phyloP scores from a whole-genome alignment of 1,284 basidiomycete species.

The Sphagnurus paluster region DNA sequence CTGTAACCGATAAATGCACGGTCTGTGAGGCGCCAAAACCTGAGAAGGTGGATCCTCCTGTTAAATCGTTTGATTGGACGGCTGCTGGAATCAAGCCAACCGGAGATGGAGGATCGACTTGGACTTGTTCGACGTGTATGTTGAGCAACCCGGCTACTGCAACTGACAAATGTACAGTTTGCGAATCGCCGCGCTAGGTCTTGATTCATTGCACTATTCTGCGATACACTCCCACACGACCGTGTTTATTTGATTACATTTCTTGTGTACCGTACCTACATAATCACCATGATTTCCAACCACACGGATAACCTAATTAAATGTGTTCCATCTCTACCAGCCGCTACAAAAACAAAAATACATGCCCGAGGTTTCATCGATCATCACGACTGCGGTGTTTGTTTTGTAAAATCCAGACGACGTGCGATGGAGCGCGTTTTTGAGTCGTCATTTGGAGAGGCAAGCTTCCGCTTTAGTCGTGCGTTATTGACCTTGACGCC shows the following conservation, averaged over 20 bases:
- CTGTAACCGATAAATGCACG: slow-evolving; percentile 43
- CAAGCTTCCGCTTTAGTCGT: slow-evolving; percentile 46
- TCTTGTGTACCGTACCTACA: background rate
- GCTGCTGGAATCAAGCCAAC: slow-evolving; percentile 31
- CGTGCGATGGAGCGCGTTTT: slow-evolving; percentile 47
- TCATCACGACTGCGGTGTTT: slow-evolving; percentile 30
- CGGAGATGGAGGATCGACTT: slow-evolving; percentile 26
- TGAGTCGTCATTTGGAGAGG: slow-evolving; percentile 40
- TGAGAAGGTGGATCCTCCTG: slow-evolving; percentile 6
- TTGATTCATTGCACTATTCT: background rate
- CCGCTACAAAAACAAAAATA: background rate
- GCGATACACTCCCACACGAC: background rate
- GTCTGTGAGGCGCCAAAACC: slow-evolving; percentile 42
- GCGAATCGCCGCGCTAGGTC: slow-evolving; percentile 38
- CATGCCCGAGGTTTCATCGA: background rate
- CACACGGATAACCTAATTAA: background rate
- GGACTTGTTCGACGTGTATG: slow-evolving; percentile 46
- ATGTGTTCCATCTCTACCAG: no score
- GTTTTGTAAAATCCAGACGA: slow-evolving; percentile 48
- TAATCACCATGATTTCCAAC: background rate
- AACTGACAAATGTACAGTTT: slow-evolving; percentile 50
- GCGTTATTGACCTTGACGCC: slow-evolving; percentile 40
- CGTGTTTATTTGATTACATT: background rate
- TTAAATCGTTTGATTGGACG: slow-evolving; percentile 49
- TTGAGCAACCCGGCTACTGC: slow-evolving; percentile 43